These are phyloP conservation scores for Hyphodiscus hymeniophilus DNA, from an alignment of 495 filamentous ascomycete genomes.

Conservation along the genomic window DNA sequence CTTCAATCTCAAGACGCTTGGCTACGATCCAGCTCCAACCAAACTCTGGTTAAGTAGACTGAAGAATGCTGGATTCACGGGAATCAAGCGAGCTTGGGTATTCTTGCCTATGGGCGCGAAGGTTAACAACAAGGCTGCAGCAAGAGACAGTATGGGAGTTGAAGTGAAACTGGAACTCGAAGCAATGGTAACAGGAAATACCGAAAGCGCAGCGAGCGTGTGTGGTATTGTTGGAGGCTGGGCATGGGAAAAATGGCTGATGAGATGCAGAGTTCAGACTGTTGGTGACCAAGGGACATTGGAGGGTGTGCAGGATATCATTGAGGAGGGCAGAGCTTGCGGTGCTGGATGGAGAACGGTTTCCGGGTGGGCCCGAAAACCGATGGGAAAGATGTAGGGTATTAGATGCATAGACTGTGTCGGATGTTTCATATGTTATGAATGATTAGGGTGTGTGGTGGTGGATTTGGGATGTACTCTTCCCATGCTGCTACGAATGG, in stretches of 20 bases:
- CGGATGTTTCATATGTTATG: too few species aligned
- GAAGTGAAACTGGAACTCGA: slow-evolving; percentile 50
- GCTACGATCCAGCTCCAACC: slow-evolving; percentile 80
- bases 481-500: too few species aligned
- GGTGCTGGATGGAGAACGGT: slow-evolving; percentile 82
- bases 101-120: slow-evolving; percentile 79
- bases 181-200: slow-evolving; percentile 60
- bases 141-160: slow-evolving; percentile 31
- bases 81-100: slow-evolving; percentile 81
- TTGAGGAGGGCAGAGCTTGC: slow-evolving; percentile 75
- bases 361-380: slow-evolving; percentile 87
- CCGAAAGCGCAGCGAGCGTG: slow-evolving; percentile 62
- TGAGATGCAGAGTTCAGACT: slow-evolving; percentile 59
- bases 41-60: slow-evolving; percentile 69
- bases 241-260: slow-evolving; percentile 95
- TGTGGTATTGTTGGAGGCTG: slow-evolving; percentile 79
- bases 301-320: slow-evolving; percentile 66
- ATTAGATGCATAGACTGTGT: too few species aligned
- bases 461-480: too few species aligned
- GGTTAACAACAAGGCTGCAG: slow-evolving; percentile 34
- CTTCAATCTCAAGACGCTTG: slow-evolving; percentile 75
- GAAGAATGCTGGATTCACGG: slow-evolving; percentile 62
- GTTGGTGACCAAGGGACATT: slow-evolving; percentile 68
- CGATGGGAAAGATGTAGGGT: slow-evolving; percentile 23
- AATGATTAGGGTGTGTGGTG: too few species aligned